Base-by-base conservation (phyloP, 2,329 filamentous ascomycete genomes). In the Stylonectria norvegica region DNA sequence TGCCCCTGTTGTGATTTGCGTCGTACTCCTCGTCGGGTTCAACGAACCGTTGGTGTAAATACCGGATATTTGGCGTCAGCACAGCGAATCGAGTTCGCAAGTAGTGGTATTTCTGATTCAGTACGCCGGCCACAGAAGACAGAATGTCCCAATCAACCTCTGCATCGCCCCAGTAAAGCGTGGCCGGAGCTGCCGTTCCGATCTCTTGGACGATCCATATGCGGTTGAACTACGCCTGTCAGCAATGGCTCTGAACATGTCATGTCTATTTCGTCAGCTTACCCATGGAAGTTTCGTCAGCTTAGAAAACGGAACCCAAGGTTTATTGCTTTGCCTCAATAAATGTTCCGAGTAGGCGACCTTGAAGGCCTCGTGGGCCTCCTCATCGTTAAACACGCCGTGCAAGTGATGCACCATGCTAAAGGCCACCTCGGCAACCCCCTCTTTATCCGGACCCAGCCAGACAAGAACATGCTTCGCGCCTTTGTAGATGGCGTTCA, bases 131-230 rank as follows among this genome's bases (percentile, higher is more conserved):
- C 3, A 63, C 63, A 14, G 28, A 43, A 4, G 59, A 65, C 14
- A 64, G 52, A 12, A 42, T 43, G 12, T 60, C 52, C 63, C 63
- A 66, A 36, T 62, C 56, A 5, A 66, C 47, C 18, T 59, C 48
- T 2, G 50, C 48, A 3, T 59, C 44, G 11, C 63, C 63, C 63
- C 63, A 66, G 48, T 58, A 61, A 1, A 66, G 55, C 2, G 57
- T 62, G 1, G 63, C 61, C 0, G 62, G 49, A 2, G 63, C 51
- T 3, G 33, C 23, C 2, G 63, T 66, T 28, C 63, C 63, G 17
- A 66, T 65, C 16, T 66, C 63, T 23, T 66, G 63, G 16, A 62
- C 61, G 20, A 66, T 64, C 63, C 63, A 66, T 27, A 64, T 56
- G 9, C 63, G 57, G 19, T 58, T 55, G 23, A 66, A 66, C 63